Evolutionary conservation across 768 basidiomycete species (phyloP).

Genomic region (Serendipita vermifera): DNA sequence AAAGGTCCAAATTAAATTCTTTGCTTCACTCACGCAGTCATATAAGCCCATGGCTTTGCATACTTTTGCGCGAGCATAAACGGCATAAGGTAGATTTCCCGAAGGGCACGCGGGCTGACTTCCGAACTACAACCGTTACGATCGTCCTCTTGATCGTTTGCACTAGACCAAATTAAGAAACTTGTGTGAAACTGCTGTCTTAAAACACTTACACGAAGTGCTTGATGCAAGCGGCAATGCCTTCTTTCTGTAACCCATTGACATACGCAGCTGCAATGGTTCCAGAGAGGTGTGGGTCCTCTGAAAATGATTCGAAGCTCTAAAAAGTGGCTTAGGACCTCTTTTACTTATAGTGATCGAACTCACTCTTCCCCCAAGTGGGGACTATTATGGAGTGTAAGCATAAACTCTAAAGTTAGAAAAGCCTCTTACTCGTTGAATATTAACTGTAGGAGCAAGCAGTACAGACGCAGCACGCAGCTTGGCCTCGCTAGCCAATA

Average conservation of each 20-base stretch:
- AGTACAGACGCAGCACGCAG: conserved; percentile 53
- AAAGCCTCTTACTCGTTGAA: conserved; percentile 40
- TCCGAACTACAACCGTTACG: conserved; percentile 46
- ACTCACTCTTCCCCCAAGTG: conserved; percentile 9
- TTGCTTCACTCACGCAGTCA: conserved; percentile 20
- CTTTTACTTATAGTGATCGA: conserved; percentile 11
- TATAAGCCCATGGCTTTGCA: conserved; percentile 21
- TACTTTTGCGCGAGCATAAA: conserved; percentile 32
- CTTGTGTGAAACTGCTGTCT: not conserved
- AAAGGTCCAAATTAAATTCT: no score
- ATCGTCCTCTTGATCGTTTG: conserved; percentile 75
- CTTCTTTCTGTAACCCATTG: conserved; percentile 51
- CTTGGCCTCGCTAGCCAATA: conserved; percentile 62
- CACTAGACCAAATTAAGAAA: conserved; percentile 25
- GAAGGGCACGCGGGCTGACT: conserved; percentile 37
- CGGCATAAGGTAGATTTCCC: conserved; percentile 50
- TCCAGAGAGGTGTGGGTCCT: conserved; percentile 58
- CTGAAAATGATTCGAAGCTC: conserved; percentile 56
- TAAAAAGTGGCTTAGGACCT: conserved; percentile 20
- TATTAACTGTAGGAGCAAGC: conserved; percentile 77
- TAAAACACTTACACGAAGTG: conserved; percentile 34
- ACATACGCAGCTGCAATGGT: conserved; percentile 53
- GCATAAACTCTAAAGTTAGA: not conserved
- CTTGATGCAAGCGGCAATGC: conserved; percentile 59
- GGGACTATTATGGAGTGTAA: not conserved